Percentiles rank a stretch among this genome's conserved stretches.
Evolutionary conservation across 148 eudicot genomes (phyloP).

Genomic region (Talinum fruticosum): DNA sequence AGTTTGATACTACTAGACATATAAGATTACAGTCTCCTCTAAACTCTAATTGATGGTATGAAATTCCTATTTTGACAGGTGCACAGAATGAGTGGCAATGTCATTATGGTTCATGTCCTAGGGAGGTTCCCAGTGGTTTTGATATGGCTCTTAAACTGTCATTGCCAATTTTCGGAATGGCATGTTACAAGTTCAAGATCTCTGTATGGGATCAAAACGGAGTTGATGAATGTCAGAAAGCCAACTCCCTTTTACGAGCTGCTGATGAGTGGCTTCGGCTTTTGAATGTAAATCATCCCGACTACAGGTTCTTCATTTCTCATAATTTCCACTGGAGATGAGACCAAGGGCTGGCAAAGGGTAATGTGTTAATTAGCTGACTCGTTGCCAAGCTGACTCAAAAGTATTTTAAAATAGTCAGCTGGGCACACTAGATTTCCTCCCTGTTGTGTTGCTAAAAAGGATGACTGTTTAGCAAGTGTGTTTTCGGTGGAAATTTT

Average conservation of each 20-base stretch:
- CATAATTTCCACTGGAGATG: conserved; percentile 39
- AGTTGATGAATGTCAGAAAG: conserved; percentile 42
- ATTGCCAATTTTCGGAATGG: conserved; percentile 78
- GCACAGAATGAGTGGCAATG: conserved; percentile 40
- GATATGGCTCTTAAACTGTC: conserved; percentile 47
- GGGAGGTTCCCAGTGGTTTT: conserved; percentile 36
- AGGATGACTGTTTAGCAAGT: conserved; percentile 19
- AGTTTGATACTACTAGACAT: not conserved
- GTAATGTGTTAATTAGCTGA: conserved; percentile 16
- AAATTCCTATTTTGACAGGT: conserved; percentile 36
- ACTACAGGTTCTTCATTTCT: conserved; percentile 58
- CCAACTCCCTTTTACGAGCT: conserved; percentile 46
- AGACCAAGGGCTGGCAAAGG: conserved; percentile 10
- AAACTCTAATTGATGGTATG: conserved; percentile 8
- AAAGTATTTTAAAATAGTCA: conserved; percentile 22
- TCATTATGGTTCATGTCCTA: conserved; percentile 33
- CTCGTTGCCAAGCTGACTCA: conserved; percentile 24
- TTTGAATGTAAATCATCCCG: conserved; percentile 76
- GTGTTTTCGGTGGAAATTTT: conserved; percentile 26
- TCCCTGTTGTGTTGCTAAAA: conserved; percentile 16
- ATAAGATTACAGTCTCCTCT: not conserved
- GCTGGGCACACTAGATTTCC: conserved; percentile 15
- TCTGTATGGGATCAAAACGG: conserved; percentile 63
- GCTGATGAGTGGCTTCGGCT: conserved; percentile 78
- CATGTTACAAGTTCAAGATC: conserved; percentile 66